These are phyloP conservation scores for Passiflora organensis DNA, from an alignment of 345 rosid genomes.

Conservation along the genomic window DNA sequence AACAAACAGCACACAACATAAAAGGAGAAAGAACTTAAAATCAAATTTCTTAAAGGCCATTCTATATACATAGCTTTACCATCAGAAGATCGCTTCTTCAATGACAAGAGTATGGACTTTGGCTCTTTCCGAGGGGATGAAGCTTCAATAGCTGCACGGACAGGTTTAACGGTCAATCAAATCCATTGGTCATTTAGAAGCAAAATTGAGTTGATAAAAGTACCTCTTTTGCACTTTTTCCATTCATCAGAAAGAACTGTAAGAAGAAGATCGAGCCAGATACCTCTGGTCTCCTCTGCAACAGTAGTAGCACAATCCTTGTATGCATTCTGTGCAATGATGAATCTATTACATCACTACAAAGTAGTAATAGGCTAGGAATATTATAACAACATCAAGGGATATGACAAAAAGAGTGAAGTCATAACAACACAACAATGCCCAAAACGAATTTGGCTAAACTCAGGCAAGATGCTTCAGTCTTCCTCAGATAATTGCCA, in stretches of 20 bases:
- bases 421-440: neutral
- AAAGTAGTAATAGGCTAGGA: neutral
- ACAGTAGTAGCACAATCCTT: constrained; percentile 47
- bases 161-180: constrained; percentile 9
- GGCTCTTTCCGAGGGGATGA: constrained; percentile 80
- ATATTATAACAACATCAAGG: too few relatives aligned
- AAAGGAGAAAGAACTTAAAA: neutral
- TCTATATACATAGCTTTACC: constrained; percentile 38
- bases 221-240: constrained; percentile 96
- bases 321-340: constrained; percentile 56
- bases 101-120: constrained; percentile 62
- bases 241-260: constrained; percentile 76
- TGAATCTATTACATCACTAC: neutral
- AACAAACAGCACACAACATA: neutral
- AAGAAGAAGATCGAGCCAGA: constrained; percentile 80
- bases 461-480: too few relatives aligned
- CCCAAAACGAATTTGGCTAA: neutral
- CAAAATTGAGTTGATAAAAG: constrained; percentile 1
- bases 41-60: neutral
- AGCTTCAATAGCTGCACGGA: constrained; percentile 74
- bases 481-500: too few relatives aligned
- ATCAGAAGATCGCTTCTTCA: constrained; percentile 40
- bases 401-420: neutral
- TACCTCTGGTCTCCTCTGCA: constrained; percentile 59
- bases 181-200: constrained; percentile 9